phyloP scores from a whole-genome alignment of 441 rosid species.

The Viola pubescens region DNA sequence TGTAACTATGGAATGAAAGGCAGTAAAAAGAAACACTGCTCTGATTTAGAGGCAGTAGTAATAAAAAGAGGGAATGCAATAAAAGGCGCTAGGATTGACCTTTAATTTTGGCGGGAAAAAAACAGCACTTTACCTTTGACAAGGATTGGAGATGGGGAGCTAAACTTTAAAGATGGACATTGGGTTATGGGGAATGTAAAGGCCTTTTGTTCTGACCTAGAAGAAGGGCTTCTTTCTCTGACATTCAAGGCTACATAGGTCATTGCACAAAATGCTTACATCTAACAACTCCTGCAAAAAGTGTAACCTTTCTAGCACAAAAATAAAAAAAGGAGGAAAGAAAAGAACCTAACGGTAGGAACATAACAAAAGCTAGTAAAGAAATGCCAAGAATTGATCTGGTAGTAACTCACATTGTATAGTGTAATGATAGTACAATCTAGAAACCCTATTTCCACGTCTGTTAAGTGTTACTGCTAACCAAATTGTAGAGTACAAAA shows the following conservation, averaged over 20 bases:
- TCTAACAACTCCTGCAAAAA: too few species aligned
- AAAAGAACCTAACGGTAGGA: neutral
- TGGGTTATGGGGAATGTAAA: constrained; percentile 10
- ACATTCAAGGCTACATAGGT: neutral
- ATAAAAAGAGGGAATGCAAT: constrained; percentile 6
- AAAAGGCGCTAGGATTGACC: constrained; percentile 13
- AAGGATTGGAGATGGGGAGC: constrained; percentile 17
- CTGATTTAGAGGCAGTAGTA: too few species aligned
- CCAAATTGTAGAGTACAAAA: too few species aligned
- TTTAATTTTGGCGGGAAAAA: constrained; percentile 45
- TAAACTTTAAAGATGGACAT: constrained; percentile 23
- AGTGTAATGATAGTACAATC: too few species aligned
- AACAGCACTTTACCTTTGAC: constrained; percentile 23
- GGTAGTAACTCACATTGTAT: too few species aligned
- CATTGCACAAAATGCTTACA: neutral
- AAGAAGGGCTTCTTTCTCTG: neutral
- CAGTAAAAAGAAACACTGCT: neutral
- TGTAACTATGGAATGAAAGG: constrained; percentile 1
- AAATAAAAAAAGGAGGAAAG: too few species aligned
- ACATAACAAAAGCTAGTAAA: too few species aligned
- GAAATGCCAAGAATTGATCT: too few species aligned
- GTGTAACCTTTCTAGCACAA: too few species aligned
- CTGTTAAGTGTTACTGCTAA: too few species aligned
- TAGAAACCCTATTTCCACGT: too few species aligned
- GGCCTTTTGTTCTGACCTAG: constrained; percentile 8